These are phyloP conservation scores for Erysimum pusillum DNA, from an alignment of 441 rosid genomes.

Conservation along the genomic window DNA sequence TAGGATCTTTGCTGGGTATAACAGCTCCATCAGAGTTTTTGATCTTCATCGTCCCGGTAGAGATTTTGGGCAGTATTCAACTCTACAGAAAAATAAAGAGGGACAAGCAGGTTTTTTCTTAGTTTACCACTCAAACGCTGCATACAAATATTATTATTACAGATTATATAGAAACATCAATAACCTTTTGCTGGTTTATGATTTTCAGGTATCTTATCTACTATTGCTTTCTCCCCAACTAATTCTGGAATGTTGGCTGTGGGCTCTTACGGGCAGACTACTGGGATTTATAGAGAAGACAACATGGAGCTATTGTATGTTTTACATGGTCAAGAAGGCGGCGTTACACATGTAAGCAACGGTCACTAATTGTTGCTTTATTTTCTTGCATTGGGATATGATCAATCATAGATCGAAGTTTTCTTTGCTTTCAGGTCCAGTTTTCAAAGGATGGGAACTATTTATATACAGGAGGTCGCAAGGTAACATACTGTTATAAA, in stretches of 20 bases:
- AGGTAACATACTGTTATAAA: too few relatives aligned
- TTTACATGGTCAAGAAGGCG: constrained; percentile 97
- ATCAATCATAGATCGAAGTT: constrained; percentile 8
- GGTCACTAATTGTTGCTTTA: constrained; percentile 26
- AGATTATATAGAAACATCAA: not conserved
- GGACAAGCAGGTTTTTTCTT: constrained; percentile 80
- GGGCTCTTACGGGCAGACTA: constrained; percentile 87
- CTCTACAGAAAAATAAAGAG: constrained; percentile 83
- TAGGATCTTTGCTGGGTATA: constrained; percentile 94
- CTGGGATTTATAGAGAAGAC: constrained; percentile 90
- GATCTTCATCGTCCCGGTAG: constrained; percentile 97
- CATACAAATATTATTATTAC: not conserved
- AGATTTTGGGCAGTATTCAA: constrained; percentile 79
- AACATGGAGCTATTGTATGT: constrained; percentile 93
- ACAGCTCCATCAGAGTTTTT: constrained; percentile 83
- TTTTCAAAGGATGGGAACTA: constrained; percentile 97
- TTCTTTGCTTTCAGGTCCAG: constrained; percentile 67
- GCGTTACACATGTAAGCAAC: constrained; percentile 86
- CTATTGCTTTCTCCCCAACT: constrained; percentile 83
- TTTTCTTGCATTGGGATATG: constrained; percentile 29
- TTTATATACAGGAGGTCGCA: constrained; percentile 90
- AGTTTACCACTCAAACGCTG: constrained; percentile 24
- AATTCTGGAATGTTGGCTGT: constrained; percentile 88
- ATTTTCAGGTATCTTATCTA: constrained; percentile 79
- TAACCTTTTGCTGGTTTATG: constrained; percentile 35